Base-by-base conservation (phyloP, 2,329 filamentous ascomycete genomes). In the Aspergillus sp. region DNA sequence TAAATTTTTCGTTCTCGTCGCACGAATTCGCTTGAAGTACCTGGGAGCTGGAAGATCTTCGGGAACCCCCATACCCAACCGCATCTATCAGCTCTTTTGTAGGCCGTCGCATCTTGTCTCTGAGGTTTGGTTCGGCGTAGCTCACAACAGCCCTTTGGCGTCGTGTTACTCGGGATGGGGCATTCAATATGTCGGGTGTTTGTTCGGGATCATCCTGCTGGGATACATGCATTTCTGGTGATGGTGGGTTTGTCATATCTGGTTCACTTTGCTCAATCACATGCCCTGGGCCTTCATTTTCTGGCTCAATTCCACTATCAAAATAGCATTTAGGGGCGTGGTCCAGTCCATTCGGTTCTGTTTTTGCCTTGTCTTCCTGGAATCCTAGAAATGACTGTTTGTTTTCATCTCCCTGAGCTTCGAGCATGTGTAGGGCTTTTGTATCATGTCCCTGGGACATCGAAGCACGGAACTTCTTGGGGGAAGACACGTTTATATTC, bases 81-180 rank as follows among this genome's bases (percentile, higher is more conserved):
- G 86, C 87, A 62, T 90, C 86, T 31, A 85, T 79, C 7, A 90
- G 67, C 51, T 88, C 81, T 59, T 88, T 88, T 1, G 84, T 86
- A 19, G 88, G 86, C 46, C 88, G 78, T 46, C 88, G 79, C 87
- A 93, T 90, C 69, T 93, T 93, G 59, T 84, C 85, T 49, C 85
- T 78, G 34, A 93, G 72, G 57, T 86, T 91, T 1, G 88, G 88
- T 62, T 91, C 86, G 8, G 86, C 85, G 62, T 93, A 93, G 69
- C 86, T 91, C 48, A 93, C 78, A 39, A 82, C 75, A 8, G 79
- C 70, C 55, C 85, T 76, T 38, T 81, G 79, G 51, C 88, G 78
- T 52, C 88, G 75, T 53, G 82, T 85, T 19, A 80, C 78, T 36
- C 88, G 77, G 27, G 78, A 74, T 27, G 77, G 78, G 39, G 77